Base-by-base conservation (phyloP, 2,329 filamentous ascomycete species). In the Aspergillus glaucus region DNA sequence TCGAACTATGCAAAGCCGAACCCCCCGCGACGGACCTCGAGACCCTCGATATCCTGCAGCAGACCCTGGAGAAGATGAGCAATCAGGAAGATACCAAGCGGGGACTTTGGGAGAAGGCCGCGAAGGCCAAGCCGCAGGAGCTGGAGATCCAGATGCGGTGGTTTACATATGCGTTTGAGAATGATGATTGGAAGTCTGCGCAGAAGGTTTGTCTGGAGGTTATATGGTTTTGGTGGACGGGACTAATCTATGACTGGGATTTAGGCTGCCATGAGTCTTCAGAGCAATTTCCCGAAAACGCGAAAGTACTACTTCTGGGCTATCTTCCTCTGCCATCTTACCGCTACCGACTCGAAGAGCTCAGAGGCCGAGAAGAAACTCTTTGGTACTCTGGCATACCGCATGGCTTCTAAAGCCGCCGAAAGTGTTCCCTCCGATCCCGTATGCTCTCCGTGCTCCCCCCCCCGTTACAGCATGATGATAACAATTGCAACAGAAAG, bases 261-360 rank as follows among this genome's bases (percentile, higher is more conserved):
- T 39, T 54, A 76, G 73, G 74, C 74, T 50, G 69, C 73, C 42
- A 76, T 76, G 73, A 70, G 68, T 50, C 69, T 76, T 39, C 71
- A 74, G 53, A 75, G 69, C 54, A 74, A 75, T 48, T 77, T 76
- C 49, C 71, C 74, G 1, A 71, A 70, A 51, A 66, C 70, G 21
- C 66, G 74, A 42, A 68, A 74, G 43, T 76, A 75, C 55, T 71
- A 75, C 50, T 73, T 76, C 53, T 75, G 73, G 71, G 73, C 73
- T 22, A 74, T 76, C 24, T 68, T 77, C 49, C 64, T 73, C 54
- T 73, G 68, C 50, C 65, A 74, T 49, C 59, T 75, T 41, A 62
- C 75, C 39, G 60, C 70, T 14, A 53, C 61, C 22, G 66, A 72
- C 48, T 42, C 59, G 8, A 49, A 55, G 15, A 67, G 64, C 47